phyloP scores from a whole-genome alignment of 345 rosid genomes.

The Melaleuca quinquenervia region DNA sequence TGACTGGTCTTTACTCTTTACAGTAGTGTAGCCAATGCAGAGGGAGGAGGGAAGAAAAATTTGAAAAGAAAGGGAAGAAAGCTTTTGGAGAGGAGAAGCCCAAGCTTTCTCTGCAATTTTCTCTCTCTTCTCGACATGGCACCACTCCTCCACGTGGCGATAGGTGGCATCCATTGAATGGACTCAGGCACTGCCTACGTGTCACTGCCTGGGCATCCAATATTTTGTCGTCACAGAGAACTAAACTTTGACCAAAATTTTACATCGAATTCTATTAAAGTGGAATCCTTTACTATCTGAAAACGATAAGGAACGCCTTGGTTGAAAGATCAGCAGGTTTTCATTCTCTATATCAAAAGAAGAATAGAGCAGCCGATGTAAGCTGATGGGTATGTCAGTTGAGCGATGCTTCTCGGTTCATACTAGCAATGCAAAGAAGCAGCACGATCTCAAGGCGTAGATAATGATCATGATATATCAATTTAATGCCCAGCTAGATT shows the following conservation, averaged over 20 bases:
- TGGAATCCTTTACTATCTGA: background rate
- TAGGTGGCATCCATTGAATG: too few relatives aligned
- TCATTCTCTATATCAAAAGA: background rate
- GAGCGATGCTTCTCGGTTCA: background rate
- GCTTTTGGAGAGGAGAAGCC: too few relatives aligned
- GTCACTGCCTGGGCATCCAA: too few relatives aligned
- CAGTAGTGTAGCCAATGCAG: too few relatives aligned
- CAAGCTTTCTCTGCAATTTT: too few relatives aligned
- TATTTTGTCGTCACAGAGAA: too few relatives aligned
- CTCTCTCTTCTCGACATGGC: too few relatives aligned
- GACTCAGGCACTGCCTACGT: too few relatives aligned
- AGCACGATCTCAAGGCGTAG: background rate
- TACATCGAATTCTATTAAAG: background rate
- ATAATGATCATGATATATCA: background rate
- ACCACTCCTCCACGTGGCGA: too few relatives aligned
- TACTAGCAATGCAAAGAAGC: background rate
- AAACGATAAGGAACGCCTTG: background rate
- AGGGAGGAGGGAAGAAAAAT: too few relatives aligned
- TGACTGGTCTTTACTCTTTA: too few relatives aligned
- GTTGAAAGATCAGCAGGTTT: background rate
- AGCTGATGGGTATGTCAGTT: background rate
- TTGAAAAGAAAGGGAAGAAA: too few relatives aligned
- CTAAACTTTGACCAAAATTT: background rate
- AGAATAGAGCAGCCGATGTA: background rate
- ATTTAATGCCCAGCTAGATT: background rate